Conservation (phyloP, 139 green algal species). For the Yamagishiella unicocca region DNA sequence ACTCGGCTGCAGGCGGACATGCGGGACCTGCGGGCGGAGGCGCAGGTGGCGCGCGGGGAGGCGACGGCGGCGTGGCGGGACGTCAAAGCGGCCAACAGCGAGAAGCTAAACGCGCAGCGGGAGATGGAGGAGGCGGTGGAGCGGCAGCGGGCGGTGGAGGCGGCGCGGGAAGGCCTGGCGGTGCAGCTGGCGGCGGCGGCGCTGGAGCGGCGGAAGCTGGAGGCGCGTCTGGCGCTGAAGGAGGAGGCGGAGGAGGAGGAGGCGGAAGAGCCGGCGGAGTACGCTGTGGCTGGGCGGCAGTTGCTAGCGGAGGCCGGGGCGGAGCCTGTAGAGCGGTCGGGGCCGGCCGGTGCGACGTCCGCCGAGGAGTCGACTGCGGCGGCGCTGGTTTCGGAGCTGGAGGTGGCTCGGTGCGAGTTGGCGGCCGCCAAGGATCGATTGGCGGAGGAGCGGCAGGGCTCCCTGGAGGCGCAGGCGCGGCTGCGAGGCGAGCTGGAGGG, state of each 20-base stretch:
- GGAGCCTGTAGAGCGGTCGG: neutral
- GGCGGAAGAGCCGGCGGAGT: neutral
- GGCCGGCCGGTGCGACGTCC: neutral
- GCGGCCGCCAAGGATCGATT: neutral
- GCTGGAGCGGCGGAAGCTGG: neutral
- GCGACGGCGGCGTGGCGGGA: constrained; percentile 26
- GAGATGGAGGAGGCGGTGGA: constrained; percentile 36
- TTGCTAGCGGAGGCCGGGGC: no score
- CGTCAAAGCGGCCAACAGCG: constrained; percentile 32
- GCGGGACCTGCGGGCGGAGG: neutral
- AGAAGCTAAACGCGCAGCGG: constrained; percentile 27
- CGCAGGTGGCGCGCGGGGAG: constrained; percentile 17
- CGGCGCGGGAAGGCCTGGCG: neutral
- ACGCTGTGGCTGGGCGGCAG: neutral
- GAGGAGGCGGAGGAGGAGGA: neutral
- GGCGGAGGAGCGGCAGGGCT: neutral
- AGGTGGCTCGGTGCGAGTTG: neutral
- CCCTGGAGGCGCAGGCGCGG: neutral
- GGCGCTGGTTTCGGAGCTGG: constrained; percentile 20
- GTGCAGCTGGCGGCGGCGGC: neutral
- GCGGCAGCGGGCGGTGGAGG: neutral
- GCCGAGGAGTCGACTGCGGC: neutral
- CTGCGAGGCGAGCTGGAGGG: neutral
- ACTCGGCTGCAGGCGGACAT: constrained; percentile 23
- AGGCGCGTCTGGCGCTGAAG: neutral